Percentiles rank a stretch among this genome's conserved stretches.
These are phyloP conservation scores for Candida caryicola DNA, from an alignment of 805 yeast species.

Conservation along the genomic window DNA sequence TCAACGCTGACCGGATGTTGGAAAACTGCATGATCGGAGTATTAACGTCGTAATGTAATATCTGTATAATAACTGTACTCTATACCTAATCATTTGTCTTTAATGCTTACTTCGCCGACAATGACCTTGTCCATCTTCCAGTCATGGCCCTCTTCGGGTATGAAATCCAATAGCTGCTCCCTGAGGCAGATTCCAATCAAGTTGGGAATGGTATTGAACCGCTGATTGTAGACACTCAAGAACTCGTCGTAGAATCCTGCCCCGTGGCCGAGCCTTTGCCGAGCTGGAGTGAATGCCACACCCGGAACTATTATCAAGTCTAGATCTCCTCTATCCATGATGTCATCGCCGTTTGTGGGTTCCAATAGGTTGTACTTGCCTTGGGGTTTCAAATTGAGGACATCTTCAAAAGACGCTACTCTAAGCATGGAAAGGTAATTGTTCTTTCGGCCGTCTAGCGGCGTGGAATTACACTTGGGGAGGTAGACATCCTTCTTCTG, in stretches of 20 bases:
- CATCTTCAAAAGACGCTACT: slow-evolving; percentile 41
- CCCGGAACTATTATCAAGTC: slow-evolving; percentile 85
- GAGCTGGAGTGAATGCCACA: slow-evolving; percentile 60
- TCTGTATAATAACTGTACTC: slow-evolving; percentile 10
- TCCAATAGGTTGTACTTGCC: slow-evolving; percentile 71
- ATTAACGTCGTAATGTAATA: slow-evolving; percentile 10
- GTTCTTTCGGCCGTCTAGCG: slow-evolving; percentile 27
- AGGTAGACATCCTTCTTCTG: slow-evolving; percentile 52
- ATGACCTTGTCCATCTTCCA: slow-evolving; percentile 55
- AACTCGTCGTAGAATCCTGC: slow-evolving; percentile 86
- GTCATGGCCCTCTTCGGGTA: slow-evolving; percentile 67
- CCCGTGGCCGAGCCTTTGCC: slow-evolving; percentile 82
- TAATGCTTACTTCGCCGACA: slow-evolving; percentile 26
- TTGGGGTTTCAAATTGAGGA: slow-evolving; percentile 51
- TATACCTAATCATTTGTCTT: background rate
- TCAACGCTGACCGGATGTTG: slow-evolving; percentile 77
- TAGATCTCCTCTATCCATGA: slow-evolving; percentile 38
- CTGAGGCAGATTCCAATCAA: slow-evolving; percentile 63
- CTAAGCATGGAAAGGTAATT: slow-evolving; percentile 55
- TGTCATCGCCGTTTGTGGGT: slow-evolving; percentile 46
- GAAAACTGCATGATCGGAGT: slow-evolving; percentile 77
- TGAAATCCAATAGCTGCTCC: slow-evolving; percentile 53
- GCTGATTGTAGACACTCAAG: slow-evolving; percentile 20
- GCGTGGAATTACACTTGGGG: slow-evolving; percentile 48
- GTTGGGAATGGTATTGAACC: slow-evolving; percentile 32